These are phyloP conservation scores for Onygena corvina DNA, from an alignment of 2,329 filamentous ascomycete species.

Conservation along the genomic window DNA sequence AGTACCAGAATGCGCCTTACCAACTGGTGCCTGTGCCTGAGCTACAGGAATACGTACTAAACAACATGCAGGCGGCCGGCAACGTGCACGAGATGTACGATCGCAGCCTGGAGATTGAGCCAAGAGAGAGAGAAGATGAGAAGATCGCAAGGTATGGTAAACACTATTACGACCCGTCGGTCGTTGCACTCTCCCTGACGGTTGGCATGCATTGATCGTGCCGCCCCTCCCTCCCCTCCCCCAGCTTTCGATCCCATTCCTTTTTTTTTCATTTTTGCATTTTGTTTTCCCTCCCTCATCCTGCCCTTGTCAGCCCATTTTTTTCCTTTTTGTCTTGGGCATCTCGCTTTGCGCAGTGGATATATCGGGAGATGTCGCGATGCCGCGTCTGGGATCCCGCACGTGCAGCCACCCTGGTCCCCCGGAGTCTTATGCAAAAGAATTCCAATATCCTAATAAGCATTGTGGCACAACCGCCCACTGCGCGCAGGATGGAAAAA, in stretches of 20 bases:
- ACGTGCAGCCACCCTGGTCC: constrained; percentile 1
- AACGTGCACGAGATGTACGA: constrained; percentile 99
- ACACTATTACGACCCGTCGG: constrained; percentile 14
- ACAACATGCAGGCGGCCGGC: constrained; percentile 87
- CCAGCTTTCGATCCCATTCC: neutral
- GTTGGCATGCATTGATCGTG: constrained; percentile 11
- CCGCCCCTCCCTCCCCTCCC: neutral
- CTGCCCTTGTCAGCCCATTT: neutral
- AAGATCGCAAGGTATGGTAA: constrained; percentile 81
- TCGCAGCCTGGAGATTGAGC: constrained; percentile 84
- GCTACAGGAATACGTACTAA: constrained; percentile 90
- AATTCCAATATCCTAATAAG: neutral
- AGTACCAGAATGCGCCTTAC: constrained; percentile 97
- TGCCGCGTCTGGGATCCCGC: neutral
- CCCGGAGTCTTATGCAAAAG: neutral
- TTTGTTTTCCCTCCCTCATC: neutral
- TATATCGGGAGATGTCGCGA: neutral
- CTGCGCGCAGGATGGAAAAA: neutral
- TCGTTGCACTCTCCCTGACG: constrained; percentile 15
- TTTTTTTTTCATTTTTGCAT: neutral
- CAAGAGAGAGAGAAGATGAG: constrained; percentile 92
- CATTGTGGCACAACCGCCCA: constrained; percentile 1
- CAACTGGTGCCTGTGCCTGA: constrained; percentile 78
- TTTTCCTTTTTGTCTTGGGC: neutral
- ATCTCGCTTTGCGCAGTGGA: neutral